Conservation (phyloP, 1,284 basidiomycete genomes). For the Malassezia sympodialis region DNA sequence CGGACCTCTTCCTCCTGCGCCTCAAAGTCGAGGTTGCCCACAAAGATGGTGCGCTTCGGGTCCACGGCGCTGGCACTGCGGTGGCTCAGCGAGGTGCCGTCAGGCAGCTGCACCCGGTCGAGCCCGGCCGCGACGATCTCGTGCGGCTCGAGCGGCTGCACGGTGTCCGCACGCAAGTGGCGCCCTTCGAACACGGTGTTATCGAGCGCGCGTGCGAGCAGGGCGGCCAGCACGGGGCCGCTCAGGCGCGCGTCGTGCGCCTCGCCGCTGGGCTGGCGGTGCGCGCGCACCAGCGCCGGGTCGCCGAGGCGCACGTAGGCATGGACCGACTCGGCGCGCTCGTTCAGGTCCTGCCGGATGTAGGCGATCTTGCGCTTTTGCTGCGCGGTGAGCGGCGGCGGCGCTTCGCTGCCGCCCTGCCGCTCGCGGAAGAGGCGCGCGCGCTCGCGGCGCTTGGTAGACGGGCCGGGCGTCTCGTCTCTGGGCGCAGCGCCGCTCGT, state of each 20-base stretch:
- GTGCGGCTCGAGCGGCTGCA: constrained; percentile 25
- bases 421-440: constrained; percentile 59
- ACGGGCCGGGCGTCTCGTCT: constrained; percentile 22
- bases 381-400: constrained; percentile 60
- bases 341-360: constrained; percentile 64
- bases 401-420: constrained; percentile 34
- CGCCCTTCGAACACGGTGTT: constrained; percentile 64
- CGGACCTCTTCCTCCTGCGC: constrained; percentile 81
- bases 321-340: constrained; percentile 37
- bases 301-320: constrained; percentile 42
- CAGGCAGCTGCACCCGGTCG: constrained; percentile 30
- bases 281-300: constrained; percentile 18
- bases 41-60: constrained; percentile 67
- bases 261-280: background rate
- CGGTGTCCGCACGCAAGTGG: constrained; percentile 43
- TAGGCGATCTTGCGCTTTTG: constrained; percentile 92
- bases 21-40: constrained; percentile 86
- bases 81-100: constrained; percentile 24
- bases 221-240: constrained; percentile 56
- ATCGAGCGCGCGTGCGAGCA: constrained; percentile 60
- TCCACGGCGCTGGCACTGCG: constrained; percentile 23
- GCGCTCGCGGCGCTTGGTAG: constrained; percentile 49
- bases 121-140: constrained; percentile 35
- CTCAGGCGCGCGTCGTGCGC: constrained; percentile 22
- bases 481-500: constrained; percentile 28